phyloP scores from a whole-genome alignment of 2,329 filamentous ascomycete species.

The Talaromyces sp. region DNA sequence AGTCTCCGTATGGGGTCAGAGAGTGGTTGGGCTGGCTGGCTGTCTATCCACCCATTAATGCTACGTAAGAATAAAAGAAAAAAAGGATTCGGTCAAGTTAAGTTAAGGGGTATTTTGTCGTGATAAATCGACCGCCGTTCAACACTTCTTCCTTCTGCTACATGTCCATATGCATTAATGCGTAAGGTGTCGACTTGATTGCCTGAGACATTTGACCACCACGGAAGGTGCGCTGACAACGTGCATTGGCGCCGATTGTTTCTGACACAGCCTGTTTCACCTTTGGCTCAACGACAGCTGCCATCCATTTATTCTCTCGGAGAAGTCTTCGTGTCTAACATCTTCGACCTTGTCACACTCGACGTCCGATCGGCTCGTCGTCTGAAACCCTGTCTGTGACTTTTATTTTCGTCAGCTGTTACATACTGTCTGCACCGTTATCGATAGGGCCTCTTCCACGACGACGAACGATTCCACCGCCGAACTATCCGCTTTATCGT shows the following conservation, averaged over 20 bases:
- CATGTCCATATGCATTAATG: neutral
- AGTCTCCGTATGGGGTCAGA: neutral
- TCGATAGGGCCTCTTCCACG: neutral
- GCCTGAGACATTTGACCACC: neutral
- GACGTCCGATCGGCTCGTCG: neutral
- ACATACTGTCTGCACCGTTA: neutral
- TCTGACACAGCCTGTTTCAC: conserved; percentile 5
- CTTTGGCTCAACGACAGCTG: neutral
- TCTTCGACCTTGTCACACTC: neutral
- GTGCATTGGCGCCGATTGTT: neutral
- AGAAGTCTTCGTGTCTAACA: neutral
- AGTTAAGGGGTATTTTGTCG: neutral
- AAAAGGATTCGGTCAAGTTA: neutral
- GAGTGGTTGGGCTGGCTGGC: conserved; percentile 1
- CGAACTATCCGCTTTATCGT: neutral
- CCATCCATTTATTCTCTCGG: neutral
- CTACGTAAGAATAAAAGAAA: neutral
- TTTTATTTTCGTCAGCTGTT: neutral
- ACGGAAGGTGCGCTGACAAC: neutral
- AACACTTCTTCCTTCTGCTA: neutral
- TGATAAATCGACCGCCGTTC: neutral
- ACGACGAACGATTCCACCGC: conserved; percentile 2
- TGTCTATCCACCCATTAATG: neutral
- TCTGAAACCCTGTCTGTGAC: neutral
- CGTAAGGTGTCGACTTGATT: neutral